phyloP scores from a whole-genome alignment of 192 early-diverging fungal species.

The Polychytrium aggregatum region DNA sequence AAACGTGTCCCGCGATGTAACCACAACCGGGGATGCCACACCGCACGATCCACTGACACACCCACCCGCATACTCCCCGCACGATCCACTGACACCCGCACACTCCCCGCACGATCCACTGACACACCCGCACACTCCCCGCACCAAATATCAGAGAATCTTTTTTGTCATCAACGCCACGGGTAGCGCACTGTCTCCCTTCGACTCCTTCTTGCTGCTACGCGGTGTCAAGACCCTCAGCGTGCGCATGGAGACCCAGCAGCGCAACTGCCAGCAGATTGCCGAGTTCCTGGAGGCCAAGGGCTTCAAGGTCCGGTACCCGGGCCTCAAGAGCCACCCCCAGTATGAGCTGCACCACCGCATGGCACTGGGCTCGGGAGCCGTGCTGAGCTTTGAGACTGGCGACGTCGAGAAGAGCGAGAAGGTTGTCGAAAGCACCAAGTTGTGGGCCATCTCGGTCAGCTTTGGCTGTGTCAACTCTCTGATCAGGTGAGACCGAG shows the following conservation, averaged over 20 bases:
- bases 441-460: conserved; percentile 86
- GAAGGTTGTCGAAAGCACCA: conserved; percentile 69
- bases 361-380: conserved; percentile 78
- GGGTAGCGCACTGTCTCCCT: conserved; percentile 78
- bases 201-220: conserved; percentile 86
- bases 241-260: conserved; percentile 93
- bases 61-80: too few species aligned
- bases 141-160: conserved; percentile 39
- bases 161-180: conserved; percentile 94
- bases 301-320: conserved; percentile 80
- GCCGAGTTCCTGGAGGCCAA: conserved; percentile 64
- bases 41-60: too few species aligned
- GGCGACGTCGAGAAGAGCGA: conserved; percentile 68
- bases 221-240: conserved; percentile 92
- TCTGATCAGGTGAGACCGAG: conserved; percentile 62
- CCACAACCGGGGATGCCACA: too few species aligned
- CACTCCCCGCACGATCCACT: too few species aligned
- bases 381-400: conserved; percentile 91
- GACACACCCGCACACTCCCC: too few species aligned
- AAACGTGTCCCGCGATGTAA: too few species aligned
- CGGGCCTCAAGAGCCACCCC: conserved; percentile 72
- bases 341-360: conserved; percentile 69
- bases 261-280: conserved; percentile 68
- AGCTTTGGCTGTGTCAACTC: conserved; percentile 98
- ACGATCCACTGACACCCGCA: too few species aligned